A percentile compares a stretch with the other conserved stretches of the same genome.
These are phyloP conservation scores for Russula emetica DNA, from an alignment of 768 basidiomycete genomes.

Conservation along the genomic window DNA sequence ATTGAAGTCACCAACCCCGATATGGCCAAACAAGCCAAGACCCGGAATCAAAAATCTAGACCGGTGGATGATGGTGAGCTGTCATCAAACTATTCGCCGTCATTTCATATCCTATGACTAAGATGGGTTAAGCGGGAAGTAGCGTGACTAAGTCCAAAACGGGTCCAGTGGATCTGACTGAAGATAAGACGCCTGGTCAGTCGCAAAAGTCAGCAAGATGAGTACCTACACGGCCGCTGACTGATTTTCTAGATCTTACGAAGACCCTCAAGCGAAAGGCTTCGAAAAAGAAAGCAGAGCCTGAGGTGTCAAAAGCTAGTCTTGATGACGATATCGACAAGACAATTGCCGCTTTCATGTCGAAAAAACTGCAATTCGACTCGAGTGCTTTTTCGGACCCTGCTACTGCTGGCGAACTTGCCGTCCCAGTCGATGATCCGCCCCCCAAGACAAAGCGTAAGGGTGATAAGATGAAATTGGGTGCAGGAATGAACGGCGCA, in stretches of 20 bases:
- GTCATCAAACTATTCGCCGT: background rate
- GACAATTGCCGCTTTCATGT: slow-evolving; percentile 20
- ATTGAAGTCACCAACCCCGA: background rate
- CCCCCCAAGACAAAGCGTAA: background rate
- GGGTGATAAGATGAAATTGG: background rate
- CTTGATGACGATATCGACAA: slow-evolving; percentile 19
- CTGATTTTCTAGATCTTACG: slow-evolving; percentile 4
- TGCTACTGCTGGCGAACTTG: background rate
- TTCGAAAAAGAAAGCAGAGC: slow-evolving; percentile 1
- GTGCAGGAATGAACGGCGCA: background rate
- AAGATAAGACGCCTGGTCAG: slow-evolving; percentile 8
- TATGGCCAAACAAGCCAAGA: background rate
- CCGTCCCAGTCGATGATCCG: background rate
- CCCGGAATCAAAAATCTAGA: background rate
- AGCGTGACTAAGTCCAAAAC: background rate
- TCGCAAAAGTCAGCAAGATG: slow-evolving; percentile 5
- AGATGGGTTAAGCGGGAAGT: background rate
- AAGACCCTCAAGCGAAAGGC: background rate
- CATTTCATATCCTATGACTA: slow-evolving; percentile 7
- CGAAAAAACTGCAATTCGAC: slow-evolving; percentile 2
- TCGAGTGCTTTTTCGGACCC: background rate
- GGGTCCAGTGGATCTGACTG: background rate
- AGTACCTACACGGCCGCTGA: background rate
- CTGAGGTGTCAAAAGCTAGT: background rate
- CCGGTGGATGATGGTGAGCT: slow-evolving; percentile 4